Base-by-base conservation (phyloP, 148 eudicot species). In the Beta vulgaris region DNA sequence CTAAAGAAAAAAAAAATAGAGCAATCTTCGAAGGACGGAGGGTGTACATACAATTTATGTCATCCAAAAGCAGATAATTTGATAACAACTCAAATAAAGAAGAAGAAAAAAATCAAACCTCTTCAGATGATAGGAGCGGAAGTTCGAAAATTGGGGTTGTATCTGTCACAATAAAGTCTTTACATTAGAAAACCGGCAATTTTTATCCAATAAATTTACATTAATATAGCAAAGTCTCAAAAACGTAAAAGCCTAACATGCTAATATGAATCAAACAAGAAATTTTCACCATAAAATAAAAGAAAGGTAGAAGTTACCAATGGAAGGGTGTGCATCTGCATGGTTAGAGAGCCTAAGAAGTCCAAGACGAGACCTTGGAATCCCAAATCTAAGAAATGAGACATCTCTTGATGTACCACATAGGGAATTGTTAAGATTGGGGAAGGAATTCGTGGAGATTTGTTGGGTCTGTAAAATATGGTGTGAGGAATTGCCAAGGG, bases 101-200 rank as follows among this genome's bases (percentile, higher is more conserved):
- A 35, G 11, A n/a, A 3, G 2, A 21, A 0, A 58, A 32, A 29
- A 44, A 69, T 61, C 66, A 60, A 60, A 90, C 97, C 97, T 92
- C 92, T 72, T 83, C 81, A 77, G 83, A 75, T 66, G 96, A 86
- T 57, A 92, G 68, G 61, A 92, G 63, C 66, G 96, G 98, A 46
- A 90, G 81, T 68, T 89, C 87, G 57, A 43, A 54, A 73, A 57
- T 60, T 73, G 81, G 73, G 59, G 73, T 53, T 25, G 85, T 64
- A 66, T 83, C 89, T 84, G 91, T 78, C 49, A 76, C 73, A 34
- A 14, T 26, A 81, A 44, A 63, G 73, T 6, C 25, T 68, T 71
- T 66, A 40, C n/a, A 40, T 70, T 15, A 4, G 61, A 29, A 16
- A 39, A 74, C 18, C 28, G 29, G n/a, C 19, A 44, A 42, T 12